Evolutionary conservation across 2,329 filamentous ascomycete species (phyloP).

Genomic region (Lecanosticta acicola): DNA sequence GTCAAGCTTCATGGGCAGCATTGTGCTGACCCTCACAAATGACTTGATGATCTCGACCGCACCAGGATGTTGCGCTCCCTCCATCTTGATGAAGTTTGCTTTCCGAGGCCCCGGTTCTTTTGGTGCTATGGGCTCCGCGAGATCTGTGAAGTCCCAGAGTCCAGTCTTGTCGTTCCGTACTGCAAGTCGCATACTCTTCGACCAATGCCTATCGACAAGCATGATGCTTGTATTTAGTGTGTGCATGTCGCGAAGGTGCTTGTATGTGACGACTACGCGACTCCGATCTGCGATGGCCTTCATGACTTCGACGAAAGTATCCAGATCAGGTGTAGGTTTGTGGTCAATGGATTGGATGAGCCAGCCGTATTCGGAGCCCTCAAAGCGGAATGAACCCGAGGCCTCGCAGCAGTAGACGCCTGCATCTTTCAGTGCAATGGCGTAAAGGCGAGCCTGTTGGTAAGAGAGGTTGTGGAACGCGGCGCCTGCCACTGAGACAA

Average conservation of each 20-base stretch:
- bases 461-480: constrained; percentile 97
- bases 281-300: constrained; percentile 74
- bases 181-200: constrained; percentile 86
- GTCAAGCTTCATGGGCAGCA: constrained; percentile 92
- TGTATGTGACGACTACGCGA: constrained; percentile 89
- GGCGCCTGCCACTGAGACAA: constrained; percentile 86
- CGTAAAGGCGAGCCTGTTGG: constrained; percentile 93
- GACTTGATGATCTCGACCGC: constrained; percentile 92
- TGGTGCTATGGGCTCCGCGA: constrained; percentile 74
- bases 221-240: constrained; percentile 90
- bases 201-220: constrained; percentile 92
- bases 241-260: constrained; percentile 89
- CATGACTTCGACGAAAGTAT: constrained; percentile 87
- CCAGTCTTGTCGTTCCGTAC: constrained; percentile 85
- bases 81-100: constrained; percentile 86
- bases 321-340: constrained; percentile 79
- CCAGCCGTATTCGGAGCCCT: constrained; percentile 87
- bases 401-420: constrained; percentile 95
- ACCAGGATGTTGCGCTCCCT: constrained; percentile 78
- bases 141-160: constrained; percentile 87
- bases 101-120: constrained; percentile 65
- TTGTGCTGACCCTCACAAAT: constrained; percentile 88
- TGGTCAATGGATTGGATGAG: constrained; percentile 89
- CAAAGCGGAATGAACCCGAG: constrained; percentile 89
- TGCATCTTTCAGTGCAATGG: constrained; percentile 68